Evolutionary conservation across 805 yeast species (phyloP).

Genomic region (Myxozyma udenii): DNA sequence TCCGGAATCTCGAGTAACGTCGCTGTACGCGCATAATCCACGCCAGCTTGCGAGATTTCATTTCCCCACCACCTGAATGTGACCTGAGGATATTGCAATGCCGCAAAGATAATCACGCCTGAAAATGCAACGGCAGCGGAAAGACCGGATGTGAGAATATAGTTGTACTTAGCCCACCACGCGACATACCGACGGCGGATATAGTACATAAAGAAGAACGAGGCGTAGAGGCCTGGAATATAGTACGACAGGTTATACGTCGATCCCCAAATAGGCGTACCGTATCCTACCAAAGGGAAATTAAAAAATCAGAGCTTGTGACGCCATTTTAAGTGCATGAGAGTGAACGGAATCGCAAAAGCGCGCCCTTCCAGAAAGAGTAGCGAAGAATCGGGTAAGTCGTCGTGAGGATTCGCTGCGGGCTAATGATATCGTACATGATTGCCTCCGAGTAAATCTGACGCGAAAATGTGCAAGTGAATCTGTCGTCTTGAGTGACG

Average conservation of each 20-base stretch:
- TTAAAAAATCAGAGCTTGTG: not conserved
- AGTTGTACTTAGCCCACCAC: constrained; percentile 77
- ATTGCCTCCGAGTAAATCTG: constrained; percentile 23
- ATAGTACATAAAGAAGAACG: constrained; percentile 55
- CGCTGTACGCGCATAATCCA: constrained; percentile 15
- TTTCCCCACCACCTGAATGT: constrained; percentile 59
- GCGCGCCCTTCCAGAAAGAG: constrained; percentile 18
- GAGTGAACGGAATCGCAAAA: constrained; percentile 18
- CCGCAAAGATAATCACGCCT: constrained; percentile 54
- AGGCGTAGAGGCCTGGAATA: constrained; percentile 33
- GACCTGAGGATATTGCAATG: constrained; percentile 40
- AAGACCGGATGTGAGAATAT: constrained; percentile 62
- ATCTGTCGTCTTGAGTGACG: constrained; percentile 16
- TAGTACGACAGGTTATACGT: constrained; percentile 17
- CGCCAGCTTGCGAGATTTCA: constrained; percentile 22
- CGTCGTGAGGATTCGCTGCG: constrained; percentile 12
- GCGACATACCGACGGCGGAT: constrained; percentile 54
- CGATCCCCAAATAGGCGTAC: constrained; percentile 16
- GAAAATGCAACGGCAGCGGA: constrained; percentile 66
- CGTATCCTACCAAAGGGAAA: constrained; percentile 13
- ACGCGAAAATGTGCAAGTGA: constrained; percentile 15
- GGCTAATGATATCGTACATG: constrained; percentile 19
- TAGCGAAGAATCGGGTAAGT: constrained; percentile 17
- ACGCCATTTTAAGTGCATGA: constrained; percentile 8
- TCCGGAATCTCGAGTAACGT: constrained; percentile 5